Percentiles rank a stretch among this genome's conserved stretches.
Evolutionary conservation across 2,329 filamentous ascomycete species (phyloP).

Genomic region (Xylariaceae sp.): DNA sequence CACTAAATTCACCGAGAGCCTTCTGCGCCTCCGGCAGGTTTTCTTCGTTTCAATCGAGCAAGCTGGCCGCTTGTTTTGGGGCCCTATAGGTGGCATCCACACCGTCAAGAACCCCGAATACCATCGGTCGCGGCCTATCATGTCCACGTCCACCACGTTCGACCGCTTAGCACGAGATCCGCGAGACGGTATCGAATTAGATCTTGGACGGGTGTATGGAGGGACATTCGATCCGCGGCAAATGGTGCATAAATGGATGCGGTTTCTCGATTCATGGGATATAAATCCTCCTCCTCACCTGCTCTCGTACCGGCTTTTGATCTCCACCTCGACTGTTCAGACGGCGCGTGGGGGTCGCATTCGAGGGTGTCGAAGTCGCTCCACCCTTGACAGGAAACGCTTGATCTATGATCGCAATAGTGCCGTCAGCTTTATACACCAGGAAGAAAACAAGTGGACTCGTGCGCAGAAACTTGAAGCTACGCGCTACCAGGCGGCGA

Average conservation of each 20-base stretch:
- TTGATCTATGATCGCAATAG: constrained; percentile 1
- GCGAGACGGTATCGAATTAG: constrained; percentile 1
- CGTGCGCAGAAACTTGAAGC: not conserved
- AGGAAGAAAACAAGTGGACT: constrained; percentile 5
- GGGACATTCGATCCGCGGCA: constrained; percentile 9
- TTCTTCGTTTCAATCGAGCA: constrained; percentile 5
- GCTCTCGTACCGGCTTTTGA: constrained; percentile 2
- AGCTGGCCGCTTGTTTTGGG: constrained; percentile 1
- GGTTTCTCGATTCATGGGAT: constrained; percentile 1
- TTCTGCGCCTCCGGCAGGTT: constrained; percentile 3
- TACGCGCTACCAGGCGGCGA: not conserved
- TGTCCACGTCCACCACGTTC: constrained; percentile 4
- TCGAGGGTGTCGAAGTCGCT: no score
- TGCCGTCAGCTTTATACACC: constrained; percentile 3
- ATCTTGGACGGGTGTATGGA: constrained; percentile 6
- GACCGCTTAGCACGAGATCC: constrained; percentile 8
- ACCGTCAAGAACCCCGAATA: constrained; percentile 3
- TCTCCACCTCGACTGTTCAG: not conserved
- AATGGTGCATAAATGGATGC: not conserved
- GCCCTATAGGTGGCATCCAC: constrained; percentile 1
- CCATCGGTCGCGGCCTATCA: constrained; percentile 11
- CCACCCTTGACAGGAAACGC: no score
- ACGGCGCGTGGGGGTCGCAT: not conserved
- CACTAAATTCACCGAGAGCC: not conserved
- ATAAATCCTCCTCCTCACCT: not conserved